Conservation (phyloP, 192 early-diverging fungal genomes). For the Coemansia sp. region DNA sequence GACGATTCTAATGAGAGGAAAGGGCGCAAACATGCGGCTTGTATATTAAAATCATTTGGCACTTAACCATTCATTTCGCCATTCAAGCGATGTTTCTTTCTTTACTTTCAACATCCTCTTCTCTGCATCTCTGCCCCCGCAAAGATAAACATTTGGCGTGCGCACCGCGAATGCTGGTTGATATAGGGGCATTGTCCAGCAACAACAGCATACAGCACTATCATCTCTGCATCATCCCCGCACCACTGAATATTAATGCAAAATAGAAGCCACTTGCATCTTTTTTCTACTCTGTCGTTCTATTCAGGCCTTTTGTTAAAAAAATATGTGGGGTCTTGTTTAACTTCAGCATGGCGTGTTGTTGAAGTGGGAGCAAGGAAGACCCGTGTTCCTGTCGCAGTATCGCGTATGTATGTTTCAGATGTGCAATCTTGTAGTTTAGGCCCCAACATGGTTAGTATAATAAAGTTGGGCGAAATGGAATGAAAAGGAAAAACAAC, state of each 20-base stretch:
- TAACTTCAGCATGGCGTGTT: not conserved
- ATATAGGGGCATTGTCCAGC: not conserved
- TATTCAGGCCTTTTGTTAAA: no score
- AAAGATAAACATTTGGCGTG: not conserved
- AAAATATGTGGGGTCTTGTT: not conserved
- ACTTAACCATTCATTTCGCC: not conserved
- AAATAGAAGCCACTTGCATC: not conserved
- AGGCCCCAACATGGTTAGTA: not conserved
- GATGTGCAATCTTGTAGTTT: not conserved
- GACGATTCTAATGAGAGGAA: not conserved
- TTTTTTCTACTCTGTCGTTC: no score
- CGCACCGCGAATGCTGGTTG: not conserved
- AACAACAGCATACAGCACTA: not conserved
- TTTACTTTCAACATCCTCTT: not conserved
- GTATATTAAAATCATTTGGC: not conserved
- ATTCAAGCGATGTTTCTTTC: not conserved
- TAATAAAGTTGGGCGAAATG: not conserved
- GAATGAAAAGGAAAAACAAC: not conserved
- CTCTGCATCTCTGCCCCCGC: not conserved
- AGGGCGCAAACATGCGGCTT: not conserved
- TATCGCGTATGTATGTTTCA: slow-evolving; percentile 5
- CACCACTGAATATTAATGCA: not conserved
- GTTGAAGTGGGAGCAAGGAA: not conserved
- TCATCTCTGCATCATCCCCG: not conserved
- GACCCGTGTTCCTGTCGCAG: slow-evolving; percentile 1